A percentile compares a stretch with the other conserved stretches of the same genome.
Evolutionary conservation across 164 flowering plant species (phyloP).

Genomic region (Stephania yunnanensis): DNA sequence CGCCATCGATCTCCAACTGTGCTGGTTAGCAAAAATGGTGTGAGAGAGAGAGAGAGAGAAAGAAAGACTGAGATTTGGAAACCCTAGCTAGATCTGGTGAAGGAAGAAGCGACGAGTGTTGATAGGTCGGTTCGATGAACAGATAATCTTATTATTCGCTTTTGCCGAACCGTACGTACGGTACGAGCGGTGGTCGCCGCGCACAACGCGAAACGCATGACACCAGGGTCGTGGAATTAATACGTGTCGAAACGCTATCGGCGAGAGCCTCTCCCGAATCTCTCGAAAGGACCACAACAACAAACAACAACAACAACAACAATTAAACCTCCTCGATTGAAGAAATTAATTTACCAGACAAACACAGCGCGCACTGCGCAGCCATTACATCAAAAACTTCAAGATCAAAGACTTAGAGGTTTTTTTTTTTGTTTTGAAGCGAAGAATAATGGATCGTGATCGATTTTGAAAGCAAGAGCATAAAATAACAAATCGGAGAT

Average conservation of each 20-base stretch:
- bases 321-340: too few relatives aligned
- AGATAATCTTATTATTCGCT: neutral
- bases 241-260: constrained; percentile 15
- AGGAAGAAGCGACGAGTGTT: constrained; percentile 19
- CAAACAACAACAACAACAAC: too few relatives aligned
- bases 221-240: too few relatives aligned
- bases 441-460: too few relatives aligned
- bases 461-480: neutral
- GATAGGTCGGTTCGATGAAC: neutral
- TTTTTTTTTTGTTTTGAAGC: too few relatives aligned
- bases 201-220: too few relatives aligned
- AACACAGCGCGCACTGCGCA: too few relatives aligned
- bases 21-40: neutral
- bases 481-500: constrained; percentile 7
- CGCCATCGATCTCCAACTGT: neutral
- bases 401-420: too few relatives aligned
- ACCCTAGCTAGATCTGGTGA: constrained; percentile 49
- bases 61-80: neutral
- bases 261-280: neutral
- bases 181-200: too few relatives aligned
- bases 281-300: too few relatives aligned
- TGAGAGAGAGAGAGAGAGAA: neutral
- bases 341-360: too few relatives aligned
- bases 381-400: too few relatives aligned
- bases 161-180: constrained; percentile 9